Conservation (phyloP, 2,329 filamentous ascomycete species). For the Aspergillus udagawae region DNA sequence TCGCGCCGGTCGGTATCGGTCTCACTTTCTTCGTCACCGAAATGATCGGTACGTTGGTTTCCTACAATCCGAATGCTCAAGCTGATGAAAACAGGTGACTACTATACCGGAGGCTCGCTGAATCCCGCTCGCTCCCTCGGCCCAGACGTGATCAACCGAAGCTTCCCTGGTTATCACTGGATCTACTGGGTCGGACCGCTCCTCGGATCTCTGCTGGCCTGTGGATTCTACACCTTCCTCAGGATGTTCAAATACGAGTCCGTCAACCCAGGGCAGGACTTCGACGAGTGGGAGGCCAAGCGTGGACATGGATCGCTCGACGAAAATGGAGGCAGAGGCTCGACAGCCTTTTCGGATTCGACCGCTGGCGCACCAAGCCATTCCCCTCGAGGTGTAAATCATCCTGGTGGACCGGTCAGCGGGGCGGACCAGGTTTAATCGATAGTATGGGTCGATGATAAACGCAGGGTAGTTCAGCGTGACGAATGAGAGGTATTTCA, state of each 20-base stretch:
- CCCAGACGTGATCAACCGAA: conserved; percentile 43
- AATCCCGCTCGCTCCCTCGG: conserved; percentile 49
- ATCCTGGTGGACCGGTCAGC: not conserved
- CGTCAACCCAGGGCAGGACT: conserved; percentile 55
- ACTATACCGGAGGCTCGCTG: conserved; percentile 47
- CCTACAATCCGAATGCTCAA: not conserved
- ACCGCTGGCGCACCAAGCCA: conserved; percentile 8
- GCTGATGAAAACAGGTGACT: conserved; percentile 32
- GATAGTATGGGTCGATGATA: not conserved
- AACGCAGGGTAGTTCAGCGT: not conserved
- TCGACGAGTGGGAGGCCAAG: conserved; percentile 34
- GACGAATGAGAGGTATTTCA: not conserved
- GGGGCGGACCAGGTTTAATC: not conserved
- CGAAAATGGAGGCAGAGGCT: conserved; percentile 11
- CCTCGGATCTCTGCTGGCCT: conserved; percentile 45
- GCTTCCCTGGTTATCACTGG: conserved; percentile 47
- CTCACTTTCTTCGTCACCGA: conserved; percentile 63
- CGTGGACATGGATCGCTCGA: conserved; percentile 16
- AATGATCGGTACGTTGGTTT: conserved; percentile 38
- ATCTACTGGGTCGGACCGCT: conserved; percentile 50
- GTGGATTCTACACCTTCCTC: conserved; percentile 48
- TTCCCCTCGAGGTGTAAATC: conserved; percentile 6
- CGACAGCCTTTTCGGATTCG: conserved; percentile 9
- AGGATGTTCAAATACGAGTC: conserved; percentile 42
- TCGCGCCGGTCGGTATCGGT: conserved; percentile 70